A percentile compares a stretch with the other conserved stretches of the same genome.
These are phyloP conservation scores for Sordariomycetes sp. DNA, from an alignment of 2,329 filamentous ascomycete species.

Conservation along the genomic window DNA sequence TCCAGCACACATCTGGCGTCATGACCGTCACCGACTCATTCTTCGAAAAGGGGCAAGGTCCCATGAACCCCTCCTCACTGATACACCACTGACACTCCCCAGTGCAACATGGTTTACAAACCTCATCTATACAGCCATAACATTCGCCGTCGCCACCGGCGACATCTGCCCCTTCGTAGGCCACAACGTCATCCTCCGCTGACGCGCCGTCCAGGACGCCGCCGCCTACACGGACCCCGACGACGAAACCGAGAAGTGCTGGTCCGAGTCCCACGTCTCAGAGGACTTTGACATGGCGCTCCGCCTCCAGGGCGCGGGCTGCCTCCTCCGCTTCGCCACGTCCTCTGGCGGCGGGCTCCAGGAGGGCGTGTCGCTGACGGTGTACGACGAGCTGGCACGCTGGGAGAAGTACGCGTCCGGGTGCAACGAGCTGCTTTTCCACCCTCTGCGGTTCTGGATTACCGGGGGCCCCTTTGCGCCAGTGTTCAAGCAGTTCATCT, in stretches of 20 bases:
- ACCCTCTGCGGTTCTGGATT: constrained; percentile 50
- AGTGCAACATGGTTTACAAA: constrained; percentile 67
- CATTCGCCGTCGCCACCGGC: constrained; percentile 56
- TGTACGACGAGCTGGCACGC: constrained; percentile 58
- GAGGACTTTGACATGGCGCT: constrained; percentile 69
- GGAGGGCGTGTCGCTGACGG: constrained; percentile 59
- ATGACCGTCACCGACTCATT: constrained; percentile 63
- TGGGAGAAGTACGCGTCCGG: constrained; percentile 68
- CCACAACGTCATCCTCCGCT: constrained; percentile 64
- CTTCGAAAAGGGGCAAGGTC: constrained; percentile 45
- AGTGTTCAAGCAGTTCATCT: constrained; percentile 47
- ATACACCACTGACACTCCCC: constrained; percentile 16
- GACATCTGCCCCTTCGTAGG: constrained; percentile 67
- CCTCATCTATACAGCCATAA: constrained; percentile 61
- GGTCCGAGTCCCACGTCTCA: constrained; percentile 64
- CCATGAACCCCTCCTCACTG: background rate
- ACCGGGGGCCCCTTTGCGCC: constrained; percentile 50
- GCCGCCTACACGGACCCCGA: constrained; percentile 25
- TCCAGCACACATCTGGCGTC: constrained; percentile 61
- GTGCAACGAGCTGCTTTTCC: constrained; percentile 58
- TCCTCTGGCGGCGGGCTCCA: constrained; percentile 61
- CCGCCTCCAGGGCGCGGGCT: constrained; percentile 55
- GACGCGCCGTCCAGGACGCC: constrained; percentile 31
- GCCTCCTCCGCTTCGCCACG: constrained; percentile 53
- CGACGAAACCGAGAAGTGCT: constrained; percentile 52